Base-by-base conservation (phyloP, 2,329 filamentous ascomycete species). In the Neofusicoccum kwambonambiense region DNA sequence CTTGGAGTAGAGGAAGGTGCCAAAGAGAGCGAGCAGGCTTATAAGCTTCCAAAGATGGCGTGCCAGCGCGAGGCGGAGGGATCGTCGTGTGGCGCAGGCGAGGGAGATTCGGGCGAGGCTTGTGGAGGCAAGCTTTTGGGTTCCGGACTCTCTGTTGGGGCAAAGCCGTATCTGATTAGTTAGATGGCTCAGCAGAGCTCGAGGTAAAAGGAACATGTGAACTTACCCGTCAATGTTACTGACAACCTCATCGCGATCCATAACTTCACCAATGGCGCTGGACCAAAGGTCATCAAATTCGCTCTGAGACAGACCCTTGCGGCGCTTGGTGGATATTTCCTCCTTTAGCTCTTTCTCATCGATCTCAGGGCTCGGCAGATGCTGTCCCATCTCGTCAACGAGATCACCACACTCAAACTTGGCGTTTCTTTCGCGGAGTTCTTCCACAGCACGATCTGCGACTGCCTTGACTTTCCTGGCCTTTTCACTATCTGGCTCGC, bases 401-500 rank as follows among this genome's bases (percentile, higher is more conserved):
- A 89, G 81, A 66, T 92, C 89, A 17, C 93, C 92, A 72, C 95
- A 99, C 80, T 99, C 95, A 72, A 89, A 97, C 72, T 93, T 89
- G 64, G 95, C 95, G 66, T 92, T 88, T 45, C 91, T 88, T 69
- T 96, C 88, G 62, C 95, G 87, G 56, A 99, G 84, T 71, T 93
- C 90, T 71, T 97, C 92, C 3, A 98, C 86, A 1, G 91, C 93
- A 75, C 89, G 90, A 74, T 98, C 90, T 7, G 93, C 92, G 15
- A 99, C 92, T 19, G 89, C 87, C 72, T 94, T 92, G 56, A 98
- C 90, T 17, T 91, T 90, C 44, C 92, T 88, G 7, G 90, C 92
- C 77, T 97, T 97, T 72, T 96, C 92, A 67, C 93, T 93, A 76
- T 99, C 96, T 0, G 95, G 91, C 78, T 97, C 94, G 77, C 95